Conservation (phyloP, 768 basidiomycete species). For the Nevesoporus exiguus region DNA sequence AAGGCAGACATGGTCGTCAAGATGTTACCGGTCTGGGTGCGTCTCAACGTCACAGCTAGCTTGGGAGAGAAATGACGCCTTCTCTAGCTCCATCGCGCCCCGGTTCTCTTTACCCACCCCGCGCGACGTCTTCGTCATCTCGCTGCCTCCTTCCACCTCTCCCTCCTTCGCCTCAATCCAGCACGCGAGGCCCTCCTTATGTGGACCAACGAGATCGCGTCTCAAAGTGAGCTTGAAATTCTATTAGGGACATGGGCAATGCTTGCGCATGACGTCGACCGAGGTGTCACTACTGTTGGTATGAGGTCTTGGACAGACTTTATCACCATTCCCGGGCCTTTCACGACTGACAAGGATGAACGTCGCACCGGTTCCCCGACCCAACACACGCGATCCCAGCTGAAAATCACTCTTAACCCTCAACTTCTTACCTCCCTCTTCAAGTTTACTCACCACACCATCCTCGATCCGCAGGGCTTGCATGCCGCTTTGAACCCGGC, state of each 20-base stretch:
- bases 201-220: slow-evolving; percentile 47
- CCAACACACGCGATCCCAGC: background rate
- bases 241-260: slow-evolving; percentile 74
- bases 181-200: slow-evolving; percentile 48
- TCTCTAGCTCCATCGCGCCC: slow-evolving; percentile 78
- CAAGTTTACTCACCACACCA: slow-evolving; percentile 49
- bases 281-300: slow-evolving; percentile 50
- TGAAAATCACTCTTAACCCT: slow-evolving; percentile 32
- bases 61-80: slow-evolving; percentile 3
- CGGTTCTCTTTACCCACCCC: slow-evolving; percentile 75
- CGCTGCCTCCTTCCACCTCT: slow-evolving; percentile 57
- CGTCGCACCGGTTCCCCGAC: background rate
- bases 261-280: slow-evolving; percentile 68
- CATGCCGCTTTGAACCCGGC: slow-evolving; percentile 63
- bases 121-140: slow-evolving; percentile 69
- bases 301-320: slow-evolving; percentile 52
- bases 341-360: slow-evolving; percentile 2
- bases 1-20: slow-evolving; percentile 39
- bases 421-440: slow-evolving; percentile 37
- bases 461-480: slow-evolving; percentile 59
- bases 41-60: slow-evolving; percentile 25
- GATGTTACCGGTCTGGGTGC: slow-evolving; percentile 89
- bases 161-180: slow-evolving; percentile 55
- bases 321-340: slow-evolving; percentile 14
- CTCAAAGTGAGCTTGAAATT: slow-evolving; percentile 48